Base-by-base conservation (phyloP, 306 rosid species). In the Corylus heterophylla region DNA sequence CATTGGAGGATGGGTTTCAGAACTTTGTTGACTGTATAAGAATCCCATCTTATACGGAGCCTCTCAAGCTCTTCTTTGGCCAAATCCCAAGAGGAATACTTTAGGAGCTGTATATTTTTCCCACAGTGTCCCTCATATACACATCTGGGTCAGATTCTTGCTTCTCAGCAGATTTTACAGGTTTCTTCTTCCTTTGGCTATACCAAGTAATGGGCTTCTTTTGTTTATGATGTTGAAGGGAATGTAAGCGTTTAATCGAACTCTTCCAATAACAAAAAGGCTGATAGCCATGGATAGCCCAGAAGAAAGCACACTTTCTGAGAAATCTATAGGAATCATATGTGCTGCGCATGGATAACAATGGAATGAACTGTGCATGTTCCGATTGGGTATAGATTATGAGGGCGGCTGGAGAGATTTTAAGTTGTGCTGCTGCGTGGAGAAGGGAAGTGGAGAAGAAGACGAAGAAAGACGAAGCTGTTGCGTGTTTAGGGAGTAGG, bases 1-100 rank as follows among this genome's bases (percentile, higher is more conserved):
- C 96, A 94, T 82, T 13, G 98, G 98, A 4, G 97, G 96, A 80
- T 92, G 98, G 64, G 92, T 90, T 64, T 92, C 35, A 94, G 82
- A 77, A 94, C 85, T 72, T 87, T 92, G 80, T 88, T 94, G 76
- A 92, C 92, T 1, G 92, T 89, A 85, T 86, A 92, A n/a, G 98
- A 94, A 82, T 92, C 98, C 98, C 96, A 94, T 82, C 85, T 89
- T 56, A 90, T 22, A 9, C 83, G 73, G n/a, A 91, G 84, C 54
- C 54, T 86, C 63, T 78, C 81, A 1, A 88, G 85, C 83, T 86
- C 86, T 55, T 73, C 79, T 59, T 78, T 76, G 35, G 98, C 93
- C 52, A 83, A 88, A 83, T 88, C 90, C 98, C 98, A 93, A 8
- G 91, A 70, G 12, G 88, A 91, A 79, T 78, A 87, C 87, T 81